Evolutionary conservation across 805 yeast species (phyloP), one percentile per base, ranked within the genome.

Genomic region (Saturnispora silvae): DNA sequence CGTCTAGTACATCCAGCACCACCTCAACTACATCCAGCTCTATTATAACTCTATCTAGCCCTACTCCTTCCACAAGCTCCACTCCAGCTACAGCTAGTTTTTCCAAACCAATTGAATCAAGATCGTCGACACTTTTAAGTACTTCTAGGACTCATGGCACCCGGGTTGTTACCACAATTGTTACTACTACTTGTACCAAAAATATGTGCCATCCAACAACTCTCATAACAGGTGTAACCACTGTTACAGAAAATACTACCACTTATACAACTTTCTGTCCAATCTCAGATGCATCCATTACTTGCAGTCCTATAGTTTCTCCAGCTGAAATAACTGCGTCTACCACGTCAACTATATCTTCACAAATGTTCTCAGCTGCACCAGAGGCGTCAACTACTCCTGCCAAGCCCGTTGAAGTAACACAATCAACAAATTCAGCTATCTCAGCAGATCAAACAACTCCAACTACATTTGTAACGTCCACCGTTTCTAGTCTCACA

Each of bases 31-130:
- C 15, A 11, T n/a, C 32, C 28, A 34, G 40, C 20, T 17, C 33
- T 31, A 25, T 54, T 61, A 35, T 50, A 50, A 37, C 49, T 60
- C 38, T 46, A 15, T 31, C 37, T 5, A 34, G 36, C 15, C 27
- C 32, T 24, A 33, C 35, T 15, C 14, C 11, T 6, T 11, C 28
- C 16, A 16, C 23, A 11, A 16, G 18, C 8, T 8, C 30, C 9
- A 25, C 20, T 17, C 8, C 14, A 11, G 14, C 11, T 11, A 33
- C 41, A n/a, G 15, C 33, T 22, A 37, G 35, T 19, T 31, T 33
- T n/a, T 27, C 35, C 23, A 13, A 31, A 14, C 30, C 46, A 4
- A 10, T 29, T 27, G 32, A 36, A 8, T 8, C 11, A 8, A 23
- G 25, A 8, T 23, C 25, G 8, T 29, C 37, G 5, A 15, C 20